Base-by-base conservation (phyloP, 1,139 yeast species). In the Magnusiomyces suaveolens region DNA sequence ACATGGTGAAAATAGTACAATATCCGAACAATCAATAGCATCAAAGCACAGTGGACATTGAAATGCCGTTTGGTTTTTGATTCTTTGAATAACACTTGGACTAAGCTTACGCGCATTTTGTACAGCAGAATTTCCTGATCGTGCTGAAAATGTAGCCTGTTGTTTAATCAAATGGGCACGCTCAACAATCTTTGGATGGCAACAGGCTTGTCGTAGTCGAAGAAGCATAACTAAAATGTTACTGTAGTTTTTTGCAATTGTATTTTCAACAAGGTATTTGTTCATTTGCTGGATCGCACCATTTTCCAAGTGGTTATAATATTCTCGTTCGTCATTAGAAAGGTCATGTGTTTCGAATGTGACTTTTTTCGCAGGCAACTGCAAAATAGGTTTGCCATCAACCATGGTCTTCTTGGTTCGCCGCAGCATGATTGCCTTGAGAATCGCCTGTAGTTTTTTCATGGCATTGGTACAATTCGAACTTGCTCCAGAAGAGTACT, bases 131-230 rank as follows among this genome's bases (percentile, higher is more conserved):
- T 56, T 52, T 59, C 53, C 56, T 52, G 50, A 54, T 52, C 50
- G 47, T 29, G 56, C 50, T 26, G 56, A 43, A 32, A 53, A 43
- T n/a, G 53, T 41, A 49, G 53, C 54, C 29, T 39, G 38, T 10
- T 52, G 47, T 41, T 56, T 56, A 2, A 52, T 21, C 12, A 49
- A 47, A 48, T 59, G 79, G 26, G 90, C 90, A 54, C 85, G 74
- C 58, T 81, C 79, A 43, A 88, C 92, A 56, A 92, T 72, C 62
- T 79, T 83, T 46, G 83, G 81, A 68, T 92, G 97, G 63, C 90
- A 83, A 66, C 97, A 87, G 1, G 96, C 94, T 69, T 92, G 97
- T 58, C 98, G 77, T 62, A 92, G 74, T 52, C 97, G 76, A 50
- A 90, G 71, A 57, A 92, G 75, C 62, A 90, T 71, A 0, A 89